phyloP scores from a whole-genome alignment of 495 filamentous ascomycete genomes.

The Neurospora cerealis region DNA sequence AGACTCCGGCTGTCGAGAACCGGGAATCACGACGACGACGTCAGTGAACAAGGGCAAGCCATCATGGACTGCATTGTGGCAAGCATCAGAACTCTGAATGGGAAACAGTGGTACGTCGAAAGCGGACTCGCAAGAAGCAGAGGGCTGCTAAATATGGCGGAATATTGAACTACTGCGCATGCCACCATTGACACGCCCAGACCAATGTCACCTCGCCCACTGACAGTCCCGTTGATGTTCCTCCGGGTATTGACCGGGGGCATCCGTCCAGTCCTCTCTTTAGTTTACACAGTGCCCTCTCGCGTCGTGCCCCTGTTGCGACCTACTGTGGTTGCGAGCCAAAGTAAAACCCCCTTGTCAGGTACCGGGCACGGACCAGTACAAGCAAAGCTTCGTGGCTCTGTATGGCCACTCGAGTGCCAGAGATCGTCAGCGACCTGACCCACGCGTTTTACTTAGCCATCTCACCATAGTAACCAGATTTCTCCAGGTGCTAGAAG shows the following conservation, averaged over 20 bases:
- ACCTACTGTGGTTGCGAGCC: too few relatives aligned
- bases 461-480: too few relatives aligned
- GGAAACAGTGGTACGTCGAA: constrained; percentile 9
- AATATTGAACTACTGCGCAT: constrained; percentile 21
- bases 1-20: neutral
- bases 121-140: constrained; percentile 7
- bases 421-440: too few relatives aligned
- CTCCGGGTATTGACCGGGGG: constrained; percentile 13
- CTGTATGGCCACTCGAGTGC: too few relatives aligned
- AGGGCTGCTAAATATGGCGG: constrained; percentile 28
- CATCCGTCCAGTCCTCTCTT: constrained; percentile 7
- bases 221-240: constrained; percentile 11
- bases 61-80: neutral
- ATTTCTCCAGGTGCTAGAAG: neutral
- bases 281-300: constrained; percentile 1
- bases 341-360: too few relatives aligned
- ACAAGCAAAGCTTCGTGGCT: too few relatives aligned
- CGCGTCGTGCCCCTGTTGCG: neutral
- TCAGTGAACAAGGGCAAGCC: neutral
- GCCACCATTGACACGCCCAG: constrained; percentile 17
- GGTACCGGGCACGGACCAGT: too few relatives aligned
- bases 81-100: neutral
- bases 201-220: constrained; percentile 13
- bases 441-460: too few relatives aligned
- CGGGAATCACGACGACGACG: neutral